Evolutionary conservation across 805 yeast species (phyloP), one percentile per base, ranked within the genome.

Genomic region (Tetrapisispora phaffii): DNA sequence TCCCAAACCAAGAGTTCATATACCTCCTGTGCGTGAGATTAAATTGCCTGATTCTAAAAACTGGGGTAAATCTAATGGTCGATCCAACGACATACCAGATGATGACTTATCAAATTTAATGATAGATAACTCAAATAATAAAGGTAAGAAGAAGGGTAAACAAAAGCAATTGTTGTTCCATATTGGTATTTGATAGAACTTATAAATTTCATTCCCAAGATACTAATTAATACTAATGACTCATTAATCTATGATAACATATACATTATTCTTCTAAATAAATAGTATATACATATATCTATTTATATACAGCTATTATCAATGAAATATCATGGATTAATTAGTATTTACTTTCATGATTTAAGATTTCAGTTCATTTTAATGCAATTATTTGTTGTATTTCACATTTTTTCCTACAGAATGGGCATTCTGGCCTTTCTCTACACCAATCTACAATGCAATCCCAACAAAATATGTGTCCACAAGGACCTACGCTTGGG

Each of bases 391-490:
- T 82, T 53, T 59, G 61, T 40, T 59, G 60, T 16, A 57, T 52
- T 26, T 47, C 50, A 41, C 64, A 62, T 75, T 82, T 72, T 51
- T 82, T 93, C 44, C 97, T 66, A 58, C 97, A 93, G 23, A 93
- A 68, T 0, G 98, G 97, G 59, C 98, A 90, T 57, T 88, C 96
- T 0, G 87, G 81, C 48, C 75, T 69, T 52, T 88, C 96, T 50
- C 86, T 71, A 47, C 88, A 77, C 97, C 97, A 90, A 54, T 85
- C 95, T 7, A 79, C 72, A 4, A 88, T 79, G 60, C 97, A 90
- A 7, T 70, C 71, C 97, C 97, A 90, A 65, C 98, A 90, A 62
- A 85, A 90, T 15, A 86, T 47, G 61, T 90, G 98, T 0, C 97
- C 98, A 65, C 98, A 90, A 4, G 80, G 76, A 0, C 95, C 87